Evolutionary conservation across 768 basidiomycete species (phyloP).

Genomic region (Cystofilobasidium bisporidii): DNA sequence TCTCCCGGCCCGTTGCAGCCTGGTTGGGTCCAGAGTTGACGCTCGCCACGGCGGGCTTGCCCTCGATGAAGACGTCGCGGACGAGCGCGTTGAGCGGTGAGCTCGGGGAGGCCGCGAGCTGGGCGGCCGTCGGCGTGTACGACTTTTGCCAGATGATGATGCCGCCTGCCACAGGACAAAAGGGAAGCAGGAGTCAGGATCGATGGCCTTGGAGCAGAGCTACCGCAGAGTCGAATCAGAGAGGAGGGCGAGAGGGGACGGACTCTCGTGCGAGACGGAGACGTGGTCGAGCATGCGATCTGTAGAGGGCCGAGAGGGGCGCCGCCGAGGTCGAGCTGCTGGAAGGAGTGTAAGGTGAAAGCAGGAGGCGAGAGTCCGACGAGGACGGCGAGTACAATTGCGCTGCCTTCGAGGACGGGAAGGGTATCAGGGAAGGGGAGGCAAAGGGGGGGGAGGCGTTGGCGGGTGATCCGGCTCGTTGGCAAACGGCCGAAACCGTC

Average conservation of each 20-base stretch:
- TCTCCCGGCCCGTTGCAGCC: constrained; percentile 48
- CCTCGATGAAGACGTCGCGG: constrained; percentile 83
- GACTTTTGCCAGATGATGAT: constrained; percentile 25
- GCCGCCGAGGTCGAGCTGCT: no score
- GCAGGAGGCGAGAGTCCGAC: no score
- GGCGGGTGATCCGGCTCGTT: no score
- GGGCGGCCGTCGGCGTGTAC: constrained; percentile 17
- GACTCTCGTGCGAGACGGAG: constrained; percentile 89
- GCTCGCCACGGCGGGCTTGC: constrained; percentile 48
- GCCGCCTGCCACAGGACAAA: constrained; percentile 9
- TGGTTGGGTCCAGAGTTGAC: constrained; percentile 52
- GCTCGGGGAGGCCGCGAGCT: constrained; percentile 12
- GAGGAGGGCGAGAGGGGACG: constrained; percentile 16
- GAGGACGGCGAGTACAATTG: no score
- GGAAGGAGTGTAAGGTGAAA: no score
- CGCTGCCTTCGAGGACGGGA: no score
- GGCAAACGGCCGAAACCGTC: no score
- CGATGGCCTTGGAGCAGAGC: no score
- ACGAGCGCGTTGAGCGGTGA: constrained; percentile 83
- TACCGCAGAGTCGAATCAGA: no score
- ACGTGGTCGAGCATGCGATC: constrained; percentile 96
- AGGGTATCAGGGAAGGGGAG: no score
- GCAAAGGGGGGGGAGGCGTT: no score
- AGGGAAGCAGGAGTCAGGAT: neutral
- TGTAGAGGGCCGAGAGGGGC: no score